Conservation (phyloP, 1,284 basidiomycete genomes). For the Apiotrichum montevideense region DNA sequence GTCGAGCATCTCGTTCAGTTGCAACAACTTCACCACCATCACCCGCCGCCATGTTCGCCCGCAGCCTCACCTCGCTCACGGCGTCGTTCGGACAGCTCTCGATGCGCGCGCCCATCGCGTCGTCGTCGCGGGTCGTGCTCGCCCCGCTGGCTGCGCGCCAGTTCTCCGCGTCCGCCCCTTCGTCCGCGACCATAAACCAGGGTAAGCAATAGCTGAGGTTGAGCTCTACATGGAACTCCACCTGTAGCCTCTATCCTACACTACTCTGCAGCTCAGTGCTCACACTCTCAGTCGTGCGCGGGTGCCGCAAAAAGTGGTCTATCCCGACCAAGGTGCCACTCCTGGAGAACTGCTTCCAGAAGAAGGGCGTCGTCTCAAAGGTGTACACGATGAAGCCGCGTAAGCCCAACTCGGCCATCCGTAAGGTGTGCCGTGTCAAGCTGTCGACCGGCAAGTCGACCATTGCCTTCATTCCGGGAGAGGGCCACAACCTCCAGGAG, state of each 20-base stretch:
- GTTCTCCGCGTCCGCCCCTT: constrained; percentile 61
- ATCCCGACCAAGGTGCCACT: constrained; percentile 64
- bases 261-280: background rate
- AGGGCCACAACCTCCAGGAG: constrained; percentile 97
- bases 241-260: too few relatives aligned
- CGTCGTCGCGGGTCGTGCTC: constrained; percentile 21
- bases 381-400: constrained; percentile 85
- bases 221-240: too few relatives aligned
- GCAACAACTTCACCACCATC: background rate
- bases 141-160: constrained; percentile 40
- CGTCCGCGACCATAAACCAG: constrained; percentile 71
- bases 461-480: constrained; percentile 93
- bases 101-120: constrained; percentile 24
- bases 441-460: constrained; percentile 82
- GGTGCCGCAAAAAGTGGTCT: constrained; percentile 34
- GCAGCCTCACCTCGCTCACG: constrained; percentile 21
- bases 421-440: constrained; percentile 93
- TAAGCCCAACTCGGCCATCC: constrained; percentile 98
- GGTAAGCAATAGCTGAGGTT: constrained; percentile 28
- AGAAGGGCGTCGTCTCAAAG: constrained; percentile 80
- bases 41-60: constrained; percentile 11
- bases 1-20: background rate
- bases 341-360: constrained; percentile 69
- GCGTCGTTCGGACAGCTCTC: constrained; percentile 27
- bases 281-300: constrained; percentile 25